Conservation (phyloP, 1,139 yeast genomes). For the Candida mesenterica region DNA sequence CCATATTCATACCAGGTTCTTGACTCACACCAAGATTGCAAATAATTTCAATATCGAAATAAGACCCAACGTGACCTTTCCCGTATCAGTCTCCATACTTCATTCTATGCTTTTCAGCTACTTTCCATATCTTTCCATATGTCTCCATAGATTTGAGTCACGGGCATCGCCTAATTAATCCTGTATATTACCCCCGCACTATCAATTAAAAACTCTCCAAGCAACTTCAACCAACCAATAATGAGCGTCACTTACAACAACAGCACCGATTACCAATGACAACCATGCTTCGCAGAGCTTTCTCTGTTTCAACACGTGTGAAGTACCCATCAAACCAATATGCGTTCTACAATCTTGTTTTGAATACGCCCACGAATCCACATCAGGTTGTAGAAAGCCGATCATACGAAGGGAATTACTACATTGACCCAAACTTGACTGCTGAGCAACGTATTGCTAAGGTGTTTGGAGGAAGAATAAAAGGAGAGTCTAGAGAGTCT, state of each 20-base stretch:
- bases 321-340: conserved; percentile 16
- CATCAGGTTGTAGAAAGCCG: not conserved
- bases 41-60: too few relatives aligned
- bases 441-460: conserved; percentile 49
- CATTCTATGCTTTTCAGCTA: too few relatives aligned
- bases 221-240: not conserved
- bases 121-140: too few relatives aligned
- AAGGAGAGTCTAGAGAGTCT: conserved; percentile 52
- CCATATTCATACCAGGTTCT: too few relatives aligned
- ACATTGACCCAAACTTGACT: conserved; percentile 29
- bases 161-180: too few relatives aligned
- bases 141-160: too few relatives aligned
- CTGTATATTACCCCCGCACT: too few relatives aligned
- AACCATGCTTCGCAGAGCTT: not conserved
- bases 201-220: too few relatives aligned
- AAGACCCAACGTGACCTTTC: too few relatives aligned
- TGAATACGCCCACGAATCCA: conserved; percentile 26
- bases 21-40: too few relatives aligned
- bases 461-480: conserved; percentile 59
- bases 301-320: not conserved
- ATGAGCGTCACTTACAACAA: not conserved
- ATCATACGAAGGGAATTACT: conserved; percentile 49
- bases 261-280: not conserved
- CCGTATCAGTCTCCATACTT: too few relatives aligned
- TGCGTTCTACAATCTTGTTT: conserved; percentile 39